A percentile compares a stretch with the other conserved stretches of the same genome.
These are phyloP conservation scores for Penstemon eatonii DNA, from an alignment of 257 asterid species.

Conservation along the genomic window DNA sequence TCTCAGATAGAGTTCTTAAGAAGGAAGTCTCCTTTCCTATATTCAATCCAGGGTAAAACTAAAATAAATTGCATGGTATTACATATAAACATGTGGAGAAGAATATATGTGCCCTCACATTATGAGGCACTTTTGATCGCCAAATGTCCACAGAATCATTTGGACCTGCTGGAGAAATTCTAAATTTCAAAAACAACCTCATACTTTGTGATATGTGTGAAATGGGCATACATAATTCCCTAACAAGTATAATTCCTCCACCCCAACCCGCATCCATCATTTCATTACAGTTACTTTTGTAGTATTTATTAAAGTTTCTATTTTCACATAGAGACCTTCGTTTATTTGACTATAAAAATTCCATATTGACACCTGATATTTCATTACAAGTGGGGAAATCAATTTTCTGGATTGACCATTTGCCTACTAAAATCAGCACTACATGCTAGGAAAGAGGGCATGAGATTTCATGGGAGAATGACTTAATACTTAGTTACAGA, in stretches of 20 bases:
- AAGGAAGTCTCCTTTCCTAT: background rate
- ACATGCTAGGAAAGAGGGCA: background rate
- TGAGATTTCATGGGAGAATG: background rate
- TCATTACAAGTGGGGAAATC: background rate
- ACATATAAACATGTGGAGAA: background rate
- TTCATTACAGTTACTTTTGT: background rate
- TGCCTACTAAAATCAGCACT: background rate
- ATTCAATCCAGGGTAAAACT: background rate
- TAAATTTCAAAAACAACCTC: too few relatives aligned
- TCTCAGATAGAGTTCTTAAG: background rate
- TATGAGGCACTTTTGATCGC: too few relatives aligned
- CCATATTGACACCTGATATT: background rate
- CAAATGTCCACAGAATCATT: too few relatives aligned
- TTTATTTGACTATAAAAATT: background rate
- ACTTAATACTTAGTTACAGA: background rate
- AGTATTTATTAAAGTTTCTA: background rate
- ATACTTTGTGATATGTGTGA: too few relatives aligned
- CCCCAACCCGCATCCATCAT: too few relatives aligned
- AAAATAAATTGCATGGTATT: background rate
- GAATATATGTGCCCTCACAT: background rate
- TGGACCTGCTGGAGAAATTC: too few relatives aligned
- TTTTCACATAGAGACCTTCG: too few relatives aligned
- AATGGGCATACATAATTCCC: too few relatives aligned
- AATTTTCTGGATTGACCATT: background rate
- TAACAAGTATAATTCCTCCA: too few relatives aligned